Evolutionary conservation across 305 asterid genomes (phyloP), one percentile per base, ranked within the genome.

Genomic region (Plantago coronopus): DNA sequence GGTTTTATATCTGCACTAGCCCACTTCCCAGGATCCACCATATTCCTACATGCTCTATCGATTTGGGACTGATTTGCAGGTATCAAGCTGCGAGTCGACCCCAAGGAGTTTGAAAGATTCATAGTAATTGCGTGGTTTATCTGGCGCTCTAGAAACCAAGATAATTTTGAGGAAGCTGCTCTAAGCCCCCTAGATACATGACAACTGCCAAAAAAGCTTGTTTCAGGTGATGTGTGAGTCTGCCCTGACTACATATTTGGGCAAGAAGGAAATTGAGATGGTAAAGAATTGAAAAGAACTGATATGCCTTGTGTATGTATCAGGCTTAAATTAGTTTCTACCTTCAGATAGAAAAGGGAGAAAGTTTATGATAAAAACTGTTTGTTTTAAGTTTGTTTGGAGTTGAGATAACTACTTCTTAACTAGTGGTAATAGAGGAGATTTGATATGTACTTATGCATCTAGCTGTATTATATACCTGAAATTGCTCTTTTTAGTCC

Each of bases 221-320:
- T 68, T 91, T 91, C 91, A 83, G 98, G 85, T 91, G 98, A 93
- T 91, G 98, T 81, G 76, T 88, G 59, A 86, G 83, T 62, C 90
- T 76, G 50, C 98, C 98, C 2, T 84, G 91, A 91, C 97, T 59
- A 78, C 71, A 29, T 95, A 91, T 74, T 91, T 84, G 79, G 37
- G 73, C 68, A 34, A 66, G 71, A 78, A 67, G 62, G 67, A 68
- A 74, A 50, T 61, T 59, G 71, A 69, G 69, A 65, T 50, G 65
- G 59, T 67, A 48, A 51, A 51, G 42, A 53, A 23, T 53, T 37
- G 6, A 14, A 16, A 53, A 53, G 58, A 53, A 53, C 72, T 72
- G 84, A 76, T 78, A 73, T 65, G 84, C 67, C 66, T 64, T 68
- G 78, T 86, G 93, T 88, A 86, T 88, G 83, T 84, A 80, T 78